A percentile compares a stretch with the other conserved stretches of the same genome.
Conservation (phyloP, 345 rosid genomes). For the Clausena lansium region DNA sequence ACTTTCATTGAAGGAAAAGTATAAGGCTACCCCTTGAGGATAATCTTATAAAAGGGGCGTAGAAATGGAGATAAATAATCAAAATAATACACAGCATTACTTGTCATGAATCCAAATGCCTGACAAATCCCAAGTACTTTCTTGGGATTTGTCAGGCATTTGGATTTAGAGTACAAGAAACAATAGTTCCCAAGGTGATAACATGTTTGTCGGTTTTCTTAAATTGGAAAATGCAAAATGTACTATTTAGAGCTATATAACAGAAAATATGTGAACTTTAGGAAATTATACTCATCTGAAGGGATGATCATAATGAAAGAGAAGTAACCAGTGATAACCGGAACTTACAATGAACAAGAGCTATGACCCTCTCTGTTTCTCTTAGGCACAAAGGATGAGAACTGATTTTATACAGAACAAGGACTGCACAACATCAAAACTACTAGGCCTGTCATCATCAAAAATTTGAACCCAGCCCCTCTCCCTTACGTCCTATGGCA, state of each 20-base stretch:
- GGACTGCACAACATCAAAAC: neutral
- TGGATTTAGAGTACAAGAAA: neutral
- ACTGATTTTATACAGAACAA: neutral
- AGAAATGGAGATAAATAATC: neutral
- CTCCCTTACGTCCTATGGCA: neutral
- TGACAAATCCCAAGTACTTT: neutral
- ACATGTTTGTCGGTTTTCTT: neutral
- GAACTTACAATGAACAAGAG: neutral
- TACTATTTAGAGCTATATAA: neutral
- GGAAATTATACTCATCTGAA: neutral
- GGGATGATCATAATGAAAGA: neutral
- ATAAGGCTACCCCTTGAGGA: neutral
- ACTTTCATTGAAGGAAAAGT: neutral
- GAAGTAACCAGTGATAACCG: neutral
- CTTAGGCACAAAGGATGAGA: neutral
- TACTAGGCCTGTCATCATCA: neutral
- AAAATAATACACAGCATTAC: neutral
- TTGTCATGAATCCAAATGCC: neutral
- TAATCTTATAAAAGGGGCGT: neutral
- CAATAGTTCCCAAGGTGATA: slow-evolving; percentile 3
- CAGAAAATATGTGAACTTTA: neutral
- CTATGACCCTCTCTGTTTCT: neutral
- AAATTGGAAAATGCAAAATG: neutral
- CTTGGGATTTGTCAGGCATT: too few species aligned
- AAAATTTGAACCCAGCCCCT: neutral